phyloP scores from a whole-genome alignment of 495 filamentous ascomycete species.

The Penicillium parvum region DNA sequence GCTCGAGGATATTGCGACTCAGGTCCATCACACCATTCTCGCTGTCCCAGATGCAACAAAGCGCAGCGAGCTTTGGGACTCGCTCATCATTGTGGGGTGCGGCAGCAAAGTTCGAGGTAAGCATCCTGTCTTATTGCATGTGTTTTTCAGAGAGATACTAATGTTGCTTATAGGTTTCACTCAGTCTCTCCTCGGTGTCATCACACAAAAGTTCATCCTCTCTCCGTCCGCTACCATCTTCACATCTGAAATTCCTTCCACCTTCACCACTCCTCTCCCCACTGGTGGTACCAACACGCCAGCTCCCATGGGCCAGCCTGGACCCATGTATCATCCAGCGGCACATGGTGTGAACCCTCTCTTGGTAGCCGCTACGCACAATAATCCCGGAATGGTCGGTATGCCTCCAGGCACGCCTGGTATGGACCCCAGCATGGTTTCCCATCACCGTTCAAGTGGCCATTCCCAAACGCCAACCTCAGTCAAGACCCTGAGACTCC shows the following conservation, averaged over 20 bases:
- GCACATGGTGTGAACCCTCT: constrained; percentile 79
- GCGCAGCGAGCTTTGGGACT: constrained; percentile 85
- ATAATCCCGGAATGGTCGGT: constrained; percentile 45
- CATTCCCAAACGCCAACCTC: constrained; percentile 87
- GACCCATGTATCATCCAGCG: constrained; percentile 39
- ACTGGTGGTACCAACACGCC: constrained; percentile 94
- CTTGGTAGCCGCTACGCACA: constrained; percentile 82
- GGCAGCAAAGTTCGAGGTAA: constrained; percentile 76
- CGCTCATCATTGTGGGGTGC: constrained; percentile 80
- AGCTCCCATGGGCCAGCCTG: constrained; percentile 53
- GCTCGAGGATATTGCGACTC: constrained; percentile 73
- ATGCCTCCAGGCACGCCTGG: constrained; percentile 33
- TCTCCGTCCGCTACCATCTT: constrained; percentile 95
- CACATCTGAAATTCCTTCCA: constrained; percentile 89
- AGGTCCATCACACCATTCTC: constrained; percentile 76
- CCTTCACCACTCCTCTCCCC: constrained; percentile 80
- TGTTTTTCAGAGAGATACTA: constrained; percentile 1
- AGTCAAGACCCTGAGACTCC: constrained; percentile 72
- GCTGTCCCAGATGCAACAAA: constrained; percentile 73
- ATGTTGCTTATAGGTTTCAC: constrained; percentile 58
- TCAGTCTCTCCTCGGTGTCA: constrained; percentile 73
- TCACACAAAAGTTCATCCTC: constrained; percentile 79
- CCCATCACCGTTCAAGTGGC: constrained; percentile 58
- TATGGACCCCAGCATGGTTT: constrained; percentile 31
- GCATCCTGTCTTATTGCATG: not conserved